A percentile compares a stretch with the other conserved stretches of the same genome.
Conservation (phyloP, 2,329 filamentous ascomycete genomes). For the Colletotrichum sp. region DNA sequence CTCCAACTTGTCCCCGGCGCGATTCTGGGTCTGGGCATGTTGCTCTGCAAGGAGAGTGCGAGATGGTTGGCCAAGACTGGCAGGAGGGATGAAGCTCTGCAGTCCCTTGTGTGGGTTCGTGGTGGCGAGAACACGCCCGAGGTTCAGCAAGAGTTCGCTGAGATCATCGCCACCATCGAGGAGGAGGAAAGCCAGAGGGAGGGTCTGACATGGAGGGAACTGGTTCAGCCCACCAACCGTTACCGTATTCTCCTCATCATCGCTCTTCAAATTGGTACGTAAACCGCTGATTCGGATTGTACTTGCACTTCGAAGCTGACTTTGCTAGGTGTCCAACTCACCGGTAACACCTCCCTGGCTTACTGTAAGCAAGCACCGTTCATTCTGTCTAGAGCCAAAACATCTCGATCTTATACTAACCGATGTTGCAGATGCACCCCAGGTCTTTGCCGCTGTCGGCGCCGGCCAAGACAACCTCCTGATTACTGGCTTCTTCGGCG, state of each 20-base stretch:
- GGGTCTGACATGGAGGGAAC: constrained; percentile 50
- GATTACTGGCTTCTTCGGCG: constrained; percentile 57
- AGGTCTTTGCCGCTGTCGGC: constrained; percentile 55
- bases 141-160: constrained; percentile 42
- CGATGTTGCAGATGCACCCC: constrained; percentile 43
- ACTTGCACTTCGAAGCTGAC: not conserved
- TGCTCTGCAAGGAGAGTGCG: constrained; percentile 51
- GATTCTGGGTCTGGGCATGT: constrained; percentile 52
- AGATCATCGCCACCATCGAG: constrained; percentile 50
- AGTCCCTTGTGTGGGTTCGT: constrained; percentile 56
- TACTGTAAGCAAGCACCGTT: constrained; percentile 39
- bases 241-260: constrained; percentile 53
- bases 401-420: not conserved
- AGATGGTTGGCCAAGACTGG: constrained; percentile 53
- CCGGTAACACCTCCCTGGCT: constrained; percentile 55
- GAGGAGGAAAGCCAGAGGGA: constrained; percentile 50
- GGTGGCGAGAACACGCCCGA: constrained; percentile 43
- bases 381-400: too few species aligned
- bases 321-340: constrained; percentile 43
- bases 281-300: not conserved
- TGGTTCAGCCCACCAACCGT: constrained; percentile 50
- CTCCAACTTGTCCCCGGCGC: constrained; percentile 53
- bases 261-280: constrained; percentile 50
- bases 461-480: constrained; percentile 46
- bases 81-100: constrained; percentile 47